Evolutionary conservation across 495 filamentous ascomycete genomes (phyloP), one percentile per base, ranked within the genome.

Genomic region (Aspergillus panamensis): DNA sequence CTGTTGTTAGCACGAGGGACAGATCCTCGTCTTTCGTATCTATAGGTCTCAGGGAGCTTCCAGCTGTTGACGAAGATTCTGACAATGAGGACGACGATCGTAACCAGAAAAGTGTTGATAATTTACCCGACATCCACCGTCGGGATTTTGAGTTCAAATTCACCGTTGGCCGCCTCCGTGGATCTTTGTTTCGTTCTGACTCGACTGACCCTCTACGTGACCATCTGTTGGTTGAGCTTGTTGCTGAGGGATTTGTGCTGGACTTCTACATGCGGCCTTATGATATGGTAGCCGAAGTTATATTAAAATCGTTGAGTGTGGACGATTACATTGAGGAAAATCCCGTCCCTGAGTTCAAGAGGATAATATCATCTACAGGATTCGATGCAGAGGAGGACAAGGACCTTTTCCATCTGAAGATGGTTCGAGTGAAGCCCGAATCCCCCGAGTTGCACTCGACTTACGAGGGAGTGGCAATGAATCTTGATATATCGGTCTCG

Each of bases 121-220:
- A 69, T 19, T 57, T 77, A 1, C 77, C 90, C 39, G 88, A 87
- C 66, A 77, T 91, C 21, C 88, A 90, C 62, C 92, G 96, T 62
- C 84, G 88, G 19, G 92, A 85, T 57, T 97, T 98, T 65, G 91
- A 97, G 66, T 89, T 98, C 76, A 94, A 92, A 61, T 98, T 98
- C 64, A 89, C 88, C 2, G 95, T 97, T 50, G 94, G 96, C 58
- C 87, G 86, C 58, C 80, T 98, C 16, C 90, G 92, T 73, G 94
- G 95, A 29, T 96, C 94, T 0, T 78, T 98, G 3, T 97, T 88
- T 69, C 84, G 86, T 20, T 87, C 92, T 52, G 91, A 97, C 67
- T 83, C 91, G 2, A 87, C 94, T 54, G 86, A 87, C 17, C 82
- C 81, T 53, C 82, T 84, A 49, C 82, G 83, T 9, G 94, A 98